Base-by-base conservation (phyloP, 441 rosid genomes). In the Erodium trifolium region DNA sequence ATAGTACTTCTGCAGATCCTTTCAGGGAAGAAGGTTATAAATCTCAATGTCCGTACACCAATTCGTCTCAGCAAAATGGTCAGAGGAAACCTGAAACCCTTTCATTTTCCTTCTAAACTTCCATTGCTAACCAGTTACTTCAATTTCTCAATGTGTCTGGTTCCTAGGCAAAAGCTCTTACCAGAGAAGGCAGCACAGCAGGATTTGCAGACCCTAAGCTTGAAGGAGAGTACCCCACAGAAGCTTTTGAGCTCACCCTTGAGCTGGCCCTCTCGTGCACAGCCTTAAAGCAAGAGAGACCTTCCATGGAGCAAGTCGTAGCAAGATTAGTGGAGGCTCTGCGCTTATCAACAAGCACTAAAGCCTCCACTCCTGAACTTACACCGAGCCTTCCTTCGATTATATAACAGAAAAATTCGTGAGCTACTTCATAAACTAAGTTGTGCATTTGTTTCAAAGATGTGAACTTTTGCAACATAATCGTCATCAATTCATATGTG, bases 1-100 rank as follows among this genome's bases (percentile, higher is more conserved):
- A 72, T 84, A n/a, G 86, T 84, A 43, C 82, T 84, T 49, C 78
- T 81, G 13, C 91, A 86, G 63, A 80, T 84, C 73, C 80, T 86
- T 8, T 82, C 86, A 0, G 86, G 86, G 63, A 78, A 79, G 76
- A 84, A 60, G 55, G 88, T 86, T 63, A 65, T 86, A 39, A 81
- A 84, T 41, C 68, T 86, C 83, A 75, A 78, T 37, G 57, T 71
- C 67, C 71, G 62, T 65, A 77, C 70, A 53, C 84, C 88, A 66
- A 80, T 77, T 78, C 73, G 79, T 10, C 29, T 84, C 59, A 69
- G 74, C 71, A 86, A 84, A 82, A 71, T 81, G 84, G 82, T 77
- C 18, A 73, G 79, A n/a, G 63, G 2, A 55, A 55, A 55, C 62
- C n/a, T 14, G 47, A 45, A 45, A 45, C 51, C 51, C 51, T 45